phyloP scores from a whole-genome alignment of 352 stramenopile genomes.

The Pythium vanterpoolii region DNA sequence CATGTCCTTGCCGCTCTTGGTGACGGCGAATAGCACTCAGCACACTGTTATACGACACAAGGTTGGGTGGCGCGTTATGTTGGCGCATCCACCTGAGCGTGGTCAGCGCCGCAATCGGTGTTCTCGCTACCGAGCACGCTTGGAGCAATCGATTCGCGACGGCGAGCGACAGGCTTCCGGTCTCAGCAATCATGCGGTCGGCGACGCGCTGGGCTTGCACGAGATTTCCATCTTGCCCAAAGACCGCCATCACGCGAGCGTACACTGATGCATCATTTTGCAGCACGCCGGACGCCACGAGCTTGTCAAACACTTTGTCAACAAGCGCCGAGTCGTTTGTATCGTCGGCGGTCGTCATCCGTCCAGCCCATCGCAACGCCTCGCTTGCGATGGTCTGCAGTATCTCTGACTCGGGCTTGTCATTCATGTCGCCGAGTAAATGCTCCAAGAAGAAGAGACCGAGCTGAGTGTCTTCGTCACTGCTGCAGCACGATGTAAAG shows the following conservation, averaged over 20 bases:
- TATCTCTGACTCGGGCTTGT: not conserved
- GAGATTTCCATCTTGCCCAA: constrained; percentile 48
- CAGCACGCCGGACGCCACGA: constrained; percentile 1
- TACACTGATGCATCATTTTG: constrained; percentile 22
- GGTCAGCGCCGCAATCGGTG: constrained; percentile 36
- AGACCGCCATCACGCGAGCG: constrained; percentile 47
- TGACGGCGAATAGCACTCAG: constrained; percentile 40
- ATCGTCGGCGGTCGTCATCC: constrained; percentile 25
- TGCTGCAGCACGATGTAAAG: constrained; percentile 48
- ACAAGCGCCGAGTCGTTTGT: not conserved
- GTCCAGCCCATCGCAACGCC: constrained; percentile 39
- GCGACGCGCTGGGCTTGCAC: constrained; percentile 33
- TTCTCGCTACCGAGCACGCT: constrained; percentile 43
- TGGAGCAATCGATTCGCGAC: constrained; percentile 60
- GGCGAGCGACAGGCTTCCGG: constrained; percentile 33
- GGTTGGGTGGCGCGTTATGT: constrained; percentile 30
- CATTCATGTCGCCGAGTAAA: constrained; percentile 21
- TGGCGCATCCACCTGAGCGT: constrained; percentile 37
- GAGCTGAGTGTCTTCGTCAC: constrained; percentile 38
- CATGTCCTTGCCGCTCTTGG: not conserved
- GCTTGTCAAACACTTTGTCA: constrained; percentile 16
- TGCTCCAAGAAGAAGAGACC: constrained; percentile 64
- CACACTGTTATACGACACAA: constrained; percentile 54
- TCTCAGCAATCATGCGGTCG: constrained; percentile 40
- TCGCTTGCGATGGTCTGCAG: constrained; percentile 16